phyloP scores from a whole-genome alignment of 169 alveolate genomes.

The Eimeria sp. region DNA sequence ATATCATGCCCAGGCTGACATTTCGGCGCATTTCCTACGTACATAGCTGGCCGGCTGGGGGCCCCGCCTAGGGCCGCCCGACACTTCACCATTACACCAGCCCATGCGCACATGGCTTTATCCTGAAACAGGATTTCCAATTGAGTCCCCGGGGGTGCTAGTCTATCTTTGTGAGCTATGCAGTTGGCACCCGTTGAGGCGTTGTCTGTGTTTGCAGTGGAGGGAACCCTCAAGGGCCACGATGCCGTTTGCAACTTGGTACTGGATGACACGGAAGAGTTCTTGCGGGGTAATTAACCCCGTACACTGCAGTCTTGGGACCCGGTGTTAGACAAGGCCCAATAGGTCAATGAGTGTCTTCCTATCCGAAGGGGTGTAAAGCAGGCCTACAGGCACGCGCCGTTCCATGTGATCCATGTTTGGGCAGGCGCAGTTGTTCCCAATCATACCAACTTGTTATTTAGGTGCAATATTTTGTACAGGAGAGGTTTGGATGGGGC shows the following conservation, averaged over 20 bases:
- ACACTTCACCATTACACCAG: not conserved
- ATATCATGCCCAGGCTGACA: not conserved
- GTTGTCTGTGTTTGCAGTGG: constrained; percentile 85
- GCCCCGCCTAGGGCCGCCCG: not conserved
- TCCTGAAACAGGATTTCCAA: not conserved
- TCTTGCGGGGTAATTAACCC: constrained; percentile 88
- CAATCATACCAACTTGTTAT: not conserved
- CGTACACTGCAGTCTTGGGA: not conserved
- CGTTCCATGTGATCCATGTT: not conserved
- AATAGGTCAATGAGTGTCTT: not conserved
- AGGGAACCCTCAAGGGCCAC: constrained; percentile 94
- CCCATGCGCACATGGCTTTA: not conserved
- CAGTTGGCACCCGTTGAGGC: not conserved
- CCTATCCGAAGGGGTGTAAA: not conserved
- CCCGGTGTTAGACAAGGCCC: not conserved
- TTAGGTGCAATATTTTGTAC: not conserved
- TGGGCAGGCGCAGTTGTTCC: not conserved
- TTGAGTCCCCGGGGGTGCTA: not conserved
- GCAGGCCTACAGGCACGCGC: not conserved
- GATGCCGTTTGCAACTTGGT: constrained; percentile 94
- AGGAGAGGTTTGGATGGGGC: not conserved
- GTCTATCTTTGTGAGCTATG: not conserved
- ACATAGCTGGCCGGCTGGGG: too few relatives aligned
- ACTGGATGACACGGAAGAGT: constrained; percentile 94
- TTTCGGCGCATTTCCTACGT: too few relatives aligned